phyloP scores from a whole-genome alignment of 352 stramenopile genomes.

The Phytophthora sp. region DNA sequence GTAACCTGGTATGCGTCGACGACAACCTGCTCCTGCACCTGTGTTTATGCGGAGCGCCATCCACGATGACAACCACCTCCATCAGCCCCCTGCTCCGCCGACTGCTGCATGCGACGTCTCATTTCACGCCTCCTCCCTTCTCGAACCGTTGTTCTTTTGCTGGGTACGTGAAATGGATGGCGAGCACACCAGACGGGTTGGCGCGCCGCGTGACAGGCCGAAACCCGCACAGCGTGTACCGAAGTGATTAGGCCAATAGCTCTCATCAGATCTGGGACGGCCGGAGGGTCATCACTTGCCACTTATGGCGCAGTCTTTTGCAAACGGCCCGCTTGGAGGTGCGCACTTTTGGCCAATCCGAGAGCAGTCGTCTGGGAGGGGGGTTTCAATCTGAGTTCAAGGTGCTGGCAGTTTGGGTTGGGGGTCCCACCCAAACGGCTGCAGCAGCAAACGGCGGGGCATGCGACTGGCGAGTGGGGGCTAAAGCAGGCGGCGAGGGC shows the following conservation, averaged over 20 bases:
- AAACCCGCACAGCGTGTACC: conserved; percentile 2
- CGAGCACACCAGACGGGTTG: conserved; percentile 22
- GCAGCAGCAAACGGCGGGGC: conserved; percentile 19
- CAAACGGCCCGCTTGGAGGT: neutral
- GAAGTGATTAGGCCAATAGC: conserved; percentile 17
- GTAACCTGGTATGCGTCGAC: conserved; percentile 1
- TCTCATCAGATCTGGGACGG: conserved; percentile 5
- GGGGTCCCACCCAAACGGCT: conserved; percentile 17
- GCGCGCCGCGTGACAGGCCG: conserved; percentile 10
- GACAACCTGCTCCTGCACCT: conserved; percentile 14
- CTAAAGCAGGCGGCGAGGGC: neutral
- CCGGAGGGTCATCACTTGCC: neutral
- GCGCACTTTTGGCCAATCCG: conserved; percentile 9
- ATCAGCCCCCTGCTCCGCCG: neutral
- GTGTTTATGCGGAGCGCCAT: neutral
- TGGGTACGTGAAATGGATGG: conserved; percentile 42
- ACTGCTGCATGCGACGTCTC: neutral
- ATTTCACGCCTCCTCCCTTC: conserved; percentile 12
- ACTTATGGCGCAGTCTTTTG: conserved; percentile 21
- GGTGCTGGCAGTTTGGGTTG: conserved; percentile 26
- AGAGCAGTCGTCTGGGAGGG: conserved; percentile 5
- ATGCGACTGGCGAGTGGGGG: conserved; percentile 19
- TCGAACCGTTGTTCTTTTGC: conserved; percentile 29
- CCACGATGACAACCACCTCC: neutral
- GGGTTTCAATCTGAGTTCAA: conserved; percentile 40